A percentile compares a stretch with the other conserved stretches of the same genome.
Evolutionary conservation across 305 asterid genomes (phyloP).

Genomic region (Solanum hybrid): DNA sequence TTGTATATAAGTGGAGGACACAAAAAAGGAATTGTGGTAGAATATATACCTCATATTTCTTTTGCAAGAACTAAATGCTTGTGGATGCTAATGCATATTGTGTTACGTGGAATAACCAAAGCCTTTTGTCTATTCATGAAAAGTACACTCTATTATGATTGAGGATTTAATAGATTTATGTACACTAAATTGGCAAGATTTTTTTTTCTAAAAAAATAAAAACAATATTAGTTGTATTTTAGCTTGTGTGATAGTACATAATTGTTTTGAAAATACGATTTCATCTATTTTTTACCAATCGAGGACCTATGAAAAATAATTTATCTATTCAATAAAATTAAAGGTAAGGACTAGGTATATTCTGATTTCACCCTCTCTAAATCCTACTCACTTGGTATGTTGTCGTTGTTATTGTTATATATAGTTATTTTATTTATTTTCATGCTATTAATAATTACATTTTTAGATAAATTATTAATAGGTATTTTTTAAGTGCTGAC

Average conservation of each 20-base stretch:
- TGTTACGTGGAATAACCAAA: neutral
- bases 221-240: neutral
- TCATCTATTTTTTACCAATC: accelerated
- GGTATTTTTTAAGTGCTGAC: neutral
- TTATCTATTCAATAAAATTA: neutral
- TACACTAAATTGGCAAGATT: neutral
- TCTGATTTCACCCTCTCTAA: accelerated
- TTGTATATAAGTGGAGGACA: conserved; percentile 1
- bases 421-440: neutral
- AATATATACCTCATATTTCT: conserved; percentile 1
- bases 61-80: neutral
- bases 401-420: neutral
- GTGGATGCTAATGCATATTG: neutral
- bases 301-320: neutral
- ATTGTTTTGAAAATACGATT: neutral
- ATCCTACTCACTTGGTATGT: neutral
- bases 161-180: neutral
- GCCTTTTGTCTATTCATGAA: neutral
- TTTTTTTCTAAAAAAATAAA: neutral
- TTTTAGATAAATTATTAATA: neutral
- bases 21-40: neutral
- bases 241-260: neutral
- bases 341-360: neutral
- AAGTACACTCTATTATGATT: neutral
- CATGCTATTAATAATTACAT: neutral